Evolutionary conservation across 2,329 filamentous ascomycete species (phyloP), one percentile per base, ranked within the genome.

Genomic region (Volutella citrinella): DNA sequence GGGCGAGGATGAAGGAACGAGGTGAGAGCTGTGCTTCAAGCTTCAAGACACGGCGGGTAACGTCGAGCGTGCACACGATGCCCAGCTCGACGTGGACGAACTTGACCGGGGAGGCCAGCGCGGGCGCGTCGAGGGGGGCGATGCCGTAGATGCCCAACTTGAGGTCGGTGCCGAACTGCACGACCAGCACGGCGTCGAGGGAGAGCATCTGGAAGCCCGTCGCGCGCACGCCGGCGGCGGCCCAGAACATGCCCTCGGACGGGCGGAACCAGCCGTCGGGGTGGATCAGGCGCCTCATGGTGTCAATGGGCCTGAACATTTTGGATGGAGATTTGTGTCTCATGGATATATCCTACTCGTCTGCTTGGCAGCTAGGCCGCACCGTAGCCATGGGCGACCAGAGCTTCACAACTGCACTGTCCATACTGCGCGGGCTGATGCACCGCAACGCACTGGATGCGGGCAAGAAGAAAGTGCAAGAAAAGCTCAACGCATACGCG

Each of bases 261-360:
- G 31, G 27, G 3, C 8, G 5, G 20, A 39, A 36, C 39, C 39
- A 36, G 3, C 22, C 24, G n/a, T n/a, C n/a, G n/a, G n/a, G n/a
- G n/a, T n/a, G n/a, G n/a, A n/a, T n/a, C n/a, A n/a, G n/a, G n/a
- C n/a, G n/a, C n/a, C n/a, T n/a, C n/a, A n/a, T n/a, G n/a, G n/a
- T n/a, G n/a, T n/a, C n/a, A n/a, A n/a, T n/a, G n/a, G n/a, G n/a
- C n/a, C n/a, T n/a, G n/a, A n/a, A n/a, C n/a, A 59, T 69, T n/a
- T 29, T 68, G 1, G 66, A 70, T 30, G 26, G 35, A 4, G 26
- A 56, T 5, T n/a, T 57, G 1, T 57, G 56, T 0, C 36, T 69
- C 5, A 64, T 69, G 58, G 66, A 70, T 35, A 29, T 68, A 3
- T 58, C 61, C 0, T 71, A 69, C 45, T 54, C 56, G 1, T 32